Evolutionary conservation across 352 stramenopile species (phyloP).

Genomic region (Phytophthora podocarpi): DNA sequence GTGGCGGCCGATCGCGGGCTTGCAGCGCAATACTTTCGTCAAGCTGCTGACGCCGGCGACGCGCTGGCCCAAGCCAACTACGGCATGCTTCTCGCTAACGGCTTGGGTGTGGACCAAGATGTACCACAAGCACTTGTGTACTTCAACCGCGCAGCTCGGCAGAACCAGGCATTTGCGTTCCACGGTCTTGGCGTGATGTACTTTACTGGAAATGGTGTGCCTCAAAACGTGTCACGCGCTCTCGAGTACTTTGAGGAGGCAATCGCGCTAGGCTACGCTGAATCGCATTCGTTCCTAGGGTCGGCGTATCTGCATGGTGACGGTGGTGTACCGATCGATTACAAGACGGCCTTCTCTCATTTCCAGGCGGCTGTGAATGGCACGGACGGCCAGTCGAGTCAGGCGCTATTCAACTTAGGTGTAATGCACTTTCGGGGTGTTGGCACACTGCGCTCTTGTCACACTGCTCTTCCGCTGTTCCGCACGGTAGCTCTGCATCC

Average conservation of each 20-base stretch:
- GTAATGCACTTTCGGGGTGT: conserved; percentile 75
- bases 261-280: conserved; percentile 55
- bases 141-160: conserved; percentile 55
- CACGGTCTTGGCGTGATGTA: conserved; percentile 73
- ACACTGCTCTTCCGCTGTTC: conserved; percentile 56
- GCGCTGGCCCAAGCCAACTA: conserved; percentile 71
- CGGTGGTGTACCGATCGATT: conserved; percentile 56
- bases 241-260: conserved; percentile 68
- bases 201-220: conserved; percentile 54
- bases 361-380: conserved; percentile 59
- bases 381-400: conserved; percentile 48
- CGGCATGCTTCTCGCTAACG: conserved; percentile 72
- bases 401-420: conserved; percentile 72
- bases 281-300: conserved; percentile 75
- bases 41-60: conserved; percentile 70
- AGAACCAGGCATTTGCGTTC: conserved; percentile 68
- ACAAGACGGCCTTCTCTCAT: conserved; percentile 57
- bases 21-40: conserved; percentile 66
- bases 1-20: conserved; percentile 51
- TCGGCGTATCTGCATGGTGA: conserved; percentile 68
- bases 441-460: conserved; percentile 55
- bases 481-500: conserved; percentile 66
- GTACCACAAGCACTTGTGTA: conserved; percentile 65
- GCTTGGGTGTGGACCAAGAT: conserved; percentile 62
- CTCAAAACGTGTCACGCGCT: conserved; percentile 62